Base-by-base conservation (phyloP, 2,329 filamentous ascomycete genomes). In the Trichophyton simii region DNA sequence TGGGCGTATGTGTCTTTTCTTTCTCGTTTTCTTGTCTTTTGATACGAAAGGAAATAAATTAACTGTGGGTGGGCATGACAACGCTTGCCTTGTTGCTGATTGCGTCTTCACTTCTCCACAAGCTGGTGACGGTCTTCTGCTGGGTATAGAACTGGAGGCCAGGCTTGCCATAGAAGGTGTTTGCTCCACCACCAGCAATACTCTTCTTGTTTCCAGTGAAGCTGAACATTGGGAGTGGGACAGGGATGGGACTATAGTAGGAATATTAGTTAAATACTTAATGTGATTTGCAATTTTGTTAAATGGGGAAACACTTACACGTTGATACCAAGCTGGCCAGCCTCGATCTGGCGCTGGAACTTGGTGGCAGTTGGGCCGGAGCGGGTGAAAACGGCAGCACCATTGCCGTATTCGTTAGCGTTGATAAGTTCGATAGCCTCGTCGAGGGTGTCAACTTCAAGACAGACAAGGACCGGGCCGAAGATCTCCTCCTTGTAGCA, bases 91-190 rank as follows among this genome's bases (percentile, higher is more conserved):
- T 92, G 67, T 86, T 88, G 61, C 85, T 86, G 57, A 94, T 82
- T 0, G 90, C 91, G 77, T 96, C 91, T 70, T 91, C 85, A 64
- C 83, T 85, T 70, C 85, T 84, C 94, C 94, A 99, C 72, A 95
- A 77, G 67, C 89, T 87, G 60, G 94, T 99, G 57, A 99, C 94
- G 2, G 94, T 99, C 88, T 99, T 97, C 72, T 88, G 83, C 78
- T 97, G 94, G 2, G 94, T 99, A 76, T 95, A 97, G 73, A 99
- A 99, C 72, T 88, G 86, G 72, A 99, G 77, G 25, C 92, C 94
- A 0, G 91, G 89, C 76, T 89, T 88, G 67, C 94, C 94, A 76
- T 99, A 99, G 74, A 99, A 97, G 15, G 91, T 95, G 77, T 84
- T 95, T 42, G 89, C 88, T 64, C 94, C 92, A 59, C 91, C 91